phyloP scores from a whole-genome alignment of 345 rosid species.

The Eutrema heterophyllum region DNA sequence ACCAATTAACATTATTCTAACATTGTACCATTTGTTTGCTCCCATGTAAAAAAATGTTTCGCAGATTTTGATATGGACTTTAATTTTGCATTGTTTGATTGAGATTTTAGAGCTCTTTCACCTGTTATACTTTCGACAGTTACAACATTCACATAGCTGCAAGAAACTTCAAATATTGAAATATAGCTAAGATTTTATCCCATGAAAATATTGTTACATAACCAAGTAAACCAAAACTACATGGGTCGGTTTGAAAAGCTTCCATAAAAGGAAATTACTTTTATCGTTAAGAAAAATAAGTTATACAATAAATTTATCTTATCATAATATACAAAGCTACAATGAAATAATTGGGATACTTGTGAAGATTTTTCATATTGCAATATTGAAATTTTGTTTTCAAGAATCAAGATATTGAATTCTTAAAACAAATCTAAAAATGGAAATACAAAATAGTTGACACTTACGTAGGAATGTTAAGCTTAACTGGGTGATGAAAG shows the following conservation, averaged over 20 bases:
- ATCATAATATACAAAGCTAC: not conserved
- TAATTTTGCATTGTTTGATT: not conserved
- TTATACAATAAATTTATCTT: too few relatives aligned
- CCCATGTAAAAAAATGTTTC: not conserved
- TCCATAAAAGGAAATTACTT: too few relatives aligned
- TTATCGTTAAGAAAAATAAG: too few relatives aligned
- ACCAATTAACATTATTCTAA: not conserved
- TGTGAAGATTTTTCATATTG: not conserved
- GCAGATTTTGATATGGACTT: not conserved
- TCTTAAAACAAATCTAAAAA: not conserved
- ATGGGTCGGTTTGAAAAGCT: too few relatives aligned
- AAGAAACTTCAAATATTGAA: too few relatives aligned
- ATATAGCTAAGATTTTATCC: too few relatives aligned
- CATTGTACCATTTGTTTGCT: not conserved
- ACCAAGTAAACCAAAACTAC: too few relatives aligned
- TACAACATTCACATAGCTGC: not conserved
- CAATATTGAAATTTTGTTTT: not conserved
- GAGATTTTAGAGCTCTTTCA: not conserved
- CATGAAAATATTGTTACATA: too few relatives aligned
- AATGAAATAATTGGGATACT: not conserved
- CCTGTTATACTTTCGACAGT: not conserved
- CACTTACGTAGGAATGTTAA: slow-evolving; percentile 6
- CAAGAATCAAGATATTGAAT: not conserved
- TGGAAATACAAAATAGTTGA: not conserved
- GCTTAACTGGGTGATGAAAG: not conserved